Evolutionary conservation across 2,329 filamentous ascomycete genomes (phyloP).

Genomic region (Drechslerella coelobrocha): DNA sequence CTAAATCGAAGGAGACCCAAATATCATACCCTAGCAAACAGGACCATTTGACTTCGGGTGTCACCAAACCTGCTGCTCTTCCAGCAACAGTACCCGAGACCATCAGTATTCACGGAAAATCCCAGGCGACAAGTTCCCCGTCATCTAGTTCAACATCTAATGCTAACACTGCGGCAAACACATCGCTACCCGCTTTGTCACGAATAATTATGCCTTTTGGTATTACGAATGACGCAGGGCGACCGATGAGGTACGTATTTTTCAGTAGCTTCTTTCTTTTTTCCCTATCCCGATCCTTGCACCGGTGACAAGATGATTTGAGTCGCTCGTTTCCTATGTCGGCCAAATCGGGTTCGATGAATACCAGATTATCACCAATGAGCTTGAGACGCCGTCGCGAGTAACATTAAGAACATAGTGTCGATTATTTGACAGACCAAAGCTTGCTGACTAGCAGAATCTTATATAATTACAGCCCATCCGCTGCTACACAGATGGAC

Average conservation of each 20-base stretch:
- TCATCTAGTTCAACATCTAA: constrained; percentile 39
- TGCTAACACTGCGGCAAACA: constrained; percentile 32
- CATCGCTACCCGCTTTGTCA: constrained; percentile 49
- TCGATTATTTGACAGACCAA: background rate
- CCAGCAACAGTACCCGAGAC: constrained; percentile 32
- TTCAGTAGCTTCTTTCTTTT: background rate
- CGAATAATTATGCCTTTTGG: constrained; percentile 46
- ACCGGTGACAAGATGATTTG: background rate
- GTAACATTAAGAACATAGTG: too few relatives aligned
- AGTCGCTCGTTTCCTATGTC: background rate
- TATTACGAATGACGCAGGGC: constrained; percentile 46
- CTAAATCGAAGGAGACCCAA: constrained; percentile 25
- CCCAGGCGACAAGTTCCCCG: constrained; percentile 32
- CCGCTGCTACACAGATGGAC: constrained; percentile 50
- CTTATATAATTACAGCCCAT: constrained; percentile 47
- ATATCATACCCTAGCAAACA: constrained; percentile 33
- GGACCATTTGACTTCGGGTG: constrained; percentile 44
- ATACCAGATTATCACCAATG: too few relatives aligned
- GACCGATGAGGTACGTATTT: constrained; percentile 35
- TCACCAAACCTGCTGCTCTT: constrained; percentile 36
- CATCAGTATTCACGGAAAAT: constrained; percentile 44
- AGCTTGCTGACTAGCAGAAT: constrained; percentile 27
- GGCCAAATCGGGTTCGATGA: background rate
- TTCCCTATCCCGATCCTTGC: constrained; percentile 45
- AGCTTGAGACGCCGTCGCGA: too few relatives aligned